Percentiles rank a stretch among this genome's conserved stretches.
Conservation (phyloP, 768 basidiomycete species). For the Trametes coccinea region DNA sequence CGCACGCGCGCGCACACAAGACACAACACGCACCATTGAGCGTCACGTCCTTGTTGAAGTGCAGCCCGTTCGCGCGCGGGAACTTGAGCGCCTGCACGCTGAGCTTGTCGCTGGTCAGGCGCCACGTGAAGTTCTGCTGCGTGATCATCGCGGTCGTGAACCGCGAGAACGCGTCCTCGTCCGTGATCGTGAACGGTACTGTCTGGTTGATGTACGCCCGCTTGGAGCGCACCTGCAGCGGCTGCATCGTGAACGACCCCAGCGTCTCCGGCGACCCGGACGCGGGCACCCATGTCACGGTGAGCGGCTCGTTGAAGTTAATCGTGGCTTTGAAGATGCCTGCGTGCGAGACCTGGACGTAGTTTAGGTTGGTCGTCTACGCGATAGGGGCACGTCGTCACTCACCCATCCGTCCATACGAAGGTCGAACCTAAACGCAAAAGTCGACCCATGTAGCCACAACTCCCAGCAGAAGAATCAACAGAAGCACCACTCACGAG, state of each 20-base stretch:
- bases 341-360: constrained; percentile 58
- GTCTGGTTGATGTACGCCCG: constrained; percentile 64
- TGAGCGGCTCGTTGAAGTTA: constrained; percentile 55
- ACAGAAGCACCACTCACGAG: constrained; percentile 40
- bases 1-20: not conserved
- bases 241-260: constrained; percentile 53
- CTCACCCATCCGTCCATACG: constrained; percentile 54
- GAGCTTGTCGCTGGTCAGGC: constrained; percentile 54
- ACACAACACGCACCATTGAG: constrained; percentile 48
- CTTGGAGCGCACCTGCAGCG: constrained; percentile 51
- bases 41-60: constrained; percentile 60
- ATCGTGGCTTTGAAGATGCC: constrained; percentile 67
- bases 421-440: constrained; percentile 47
- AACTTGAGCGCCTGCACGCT: constrained; percentile 67
- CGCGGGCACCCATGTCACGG: constrained; percentile 58
- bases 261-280: constrained; percentile 44
- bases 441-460: not conserved
- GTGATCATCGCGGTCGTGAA: constrained; percentile 70
- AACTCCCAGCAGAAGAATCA: not conserved
- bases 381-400: not conserved
- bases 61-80: constrained; percentile 63
- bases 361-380: not conserved
- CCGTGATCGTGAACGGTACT: constrained; percentile 54
- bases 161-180: constrained; percentile 57
- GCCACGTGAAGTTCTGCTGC: constrained; percentile 67